Evolutionary conservation across 2,329 filamentous ascomycete species (phyloP).

Genomic region (Alternaria longipes): DNA sequence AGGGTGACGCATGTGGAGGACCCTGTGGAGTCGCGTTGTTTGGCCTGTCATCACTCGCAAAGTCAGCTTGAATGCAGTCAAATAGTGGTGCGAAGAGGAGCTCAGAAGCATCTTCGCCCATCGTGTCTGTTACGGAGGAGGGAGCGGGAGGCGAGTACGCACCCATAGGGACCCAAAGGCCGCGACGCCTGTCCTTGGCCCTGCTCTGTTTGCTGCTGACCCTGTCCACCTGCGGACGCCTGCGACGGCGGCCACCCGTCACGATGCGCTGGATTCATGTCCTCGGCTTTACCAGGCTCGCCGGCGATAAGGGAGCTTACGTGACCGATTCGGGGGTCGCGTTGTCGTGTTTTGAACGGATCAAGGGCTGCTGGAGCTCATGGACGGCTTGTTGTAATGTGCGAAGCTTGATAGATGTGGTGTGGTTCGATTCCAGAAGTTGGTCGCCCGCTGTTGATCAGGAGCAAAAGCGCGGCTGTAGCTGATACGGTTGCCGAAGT

Average conservation of each 20-base stretch:
- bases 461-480: conserved; percentile 37
- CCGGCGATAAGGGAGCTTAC: conserved; percentile 38
- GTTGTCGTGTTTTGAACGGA: conserved; percentile 21
- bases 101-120: conserved; percentile 28
- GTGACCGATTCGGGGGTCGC: conserved; percentile 24
- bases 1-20: conserved; percentile 46
- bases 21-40: conserved; percentile 46
- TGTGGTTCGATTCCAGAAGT: conserved; percentile 25
- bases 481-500: conserved; percentile 26
- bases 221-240: conserved; percentile 58
- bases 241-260: conserved; percentile 57
- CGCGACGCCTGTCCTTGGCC: conserved; percentile 45
- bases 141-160: conserved; percentile 24
- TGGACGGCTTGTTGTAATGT: conserved; percentile 25
- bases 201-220: conserved; percentile 50
- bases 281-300: conserved; percentile 40
- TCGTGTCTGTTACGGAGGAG: conserved; percentile 20
- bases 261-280: conserved; percentile 54
- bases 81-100: conserved; percentile 20
- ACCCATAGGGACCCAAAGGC: conserved; percentile 50
- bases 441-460: conserved; percentile 33
- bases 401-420: conserved; percentile 19
- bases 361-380: conserved; percentile 29
- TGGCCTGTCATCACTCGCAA: conserved; percentile 31
- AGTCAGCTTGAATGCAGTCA: conserved; percentile 30